Conservation (phyloP, 768 basidiomycete genomes). For the Phanerochaete carnosa region DNA sequence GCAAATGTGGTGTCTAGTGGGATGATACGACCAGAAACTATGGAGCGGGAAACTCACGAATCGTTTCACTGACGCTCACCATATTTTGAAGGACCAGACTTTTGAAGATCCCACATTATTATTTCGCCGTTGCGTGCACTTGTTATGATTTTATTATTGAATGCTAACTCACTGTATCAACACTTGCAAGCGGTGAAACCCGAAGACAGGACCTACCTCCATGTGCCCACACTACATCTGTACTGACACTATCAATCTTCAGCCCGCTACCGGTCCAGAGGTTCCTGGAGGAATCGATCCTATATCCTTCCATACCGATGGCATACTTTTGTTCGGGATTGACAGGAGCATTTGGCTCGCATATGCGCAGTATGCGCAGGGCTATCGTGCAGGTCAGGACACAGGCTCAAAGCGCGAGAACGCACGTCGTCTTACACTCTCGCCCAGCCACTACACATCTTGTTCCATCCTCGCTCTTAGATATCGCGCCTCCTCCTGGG, state of each 20-base stretch:
- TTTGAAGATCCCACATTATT: constrained; percentile 80
- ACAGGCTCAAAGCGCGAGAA: constrained; percentile 43
- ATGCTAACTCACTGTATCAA: constrained; percentile 53
- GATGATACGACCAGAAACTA: neutral
- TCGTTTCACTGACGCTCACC: constrained; percentile 38
- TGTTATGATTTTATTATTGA: constrained; percentile 73
- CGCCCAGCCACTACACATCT: constrained; percentile 75
- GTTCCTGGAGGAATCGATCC: constrained; percentile 72
- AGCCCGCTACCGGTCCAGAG: constrained; percentile 76
- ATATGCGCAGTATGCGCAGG: constrained; percentile 44
- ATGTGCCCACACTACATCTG: constrained; percentile 79
- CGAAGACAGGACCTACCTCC: constrained; percentile 30
- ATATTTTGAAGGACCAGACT: constrained; percentile 62
- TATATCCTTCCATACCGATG: constrained; percentile 57
- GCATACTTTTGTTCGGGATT: constrained; percentile 47
- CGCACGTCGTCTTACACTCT: constrained; percentile 51
- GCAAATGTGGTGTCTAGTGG: neutral
- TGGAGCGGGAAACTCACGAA: neutral
- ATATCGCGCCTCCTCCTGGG: constrained; percentile 62
- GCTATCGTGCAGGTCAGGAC: constrained; percentile 27
- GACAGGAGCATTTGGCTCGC: constrained; percentile 37
- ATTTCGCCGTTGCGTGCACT: constrained; percentile 80
- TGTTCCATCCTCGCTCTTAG: constrained; percentile 62
- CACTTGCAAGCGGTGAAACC: no score
- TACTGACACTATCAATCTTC: constrained; percentile 75